These are phyloP conservation scores for Bryum argenteum DNA, from an alignment of 225 moss, liverwort and hornwort genomes.

Conservation along the genomic window DNA sequence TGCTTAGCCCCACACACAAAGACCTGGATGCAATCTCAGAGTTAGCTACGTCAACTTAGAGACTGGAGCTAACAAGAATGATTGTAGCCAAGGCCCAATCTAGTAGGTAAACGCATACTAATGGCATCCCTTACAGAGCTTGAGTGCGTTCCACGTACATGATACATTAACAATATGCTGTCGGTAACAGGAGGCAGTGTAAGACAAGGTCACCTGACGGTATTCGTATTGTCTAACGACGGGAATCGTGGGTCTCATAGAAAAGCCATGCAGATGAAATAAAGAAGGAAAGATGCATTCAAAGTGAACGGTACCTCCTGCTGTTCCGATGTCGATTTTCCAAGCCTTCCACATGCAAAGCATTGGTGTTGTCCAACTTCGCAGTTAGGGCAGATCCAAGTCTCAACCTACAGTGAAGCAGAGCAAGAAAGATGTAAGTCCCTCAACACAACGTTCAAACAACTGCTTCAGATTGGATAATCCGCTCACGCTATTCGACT, in stretches of 20 bases:
- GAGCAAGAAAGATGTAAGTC: constrained; percentile 10
- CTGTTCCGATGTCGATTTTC: constrained; percentile 25
- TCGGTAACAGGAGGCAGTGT: too few relatives aligned
- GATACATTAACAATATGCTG: too few relatives aligned
- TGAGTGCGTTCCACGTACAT: too few relatives aligned
- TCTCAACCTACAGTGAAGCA: constrained; percentile 46
- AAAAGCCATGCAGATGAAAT: constrained; percentile 9
- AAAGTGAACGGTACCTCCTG: constrained; percentile 42
- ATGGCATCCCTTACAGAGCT: too few relatives aligned
- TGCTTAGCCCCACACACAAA: constrained; percentile 63
- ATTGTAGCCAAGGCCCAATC: neutral
- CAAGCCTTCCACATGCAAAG: constrained; percentile 59
- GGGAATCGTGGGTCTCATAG: neutral
- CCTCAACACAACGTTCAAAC: constrained; percentile 4
- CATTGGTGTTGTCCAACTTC: constrained; percentile 56
- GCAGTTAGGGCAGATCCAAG: constrained; percentile 64
- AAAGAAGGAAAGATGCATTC: constrained; percentile 5
- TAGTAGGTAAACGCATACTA: constrained; percentile 7
- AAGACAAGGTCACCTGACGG: too few relatives aligned
- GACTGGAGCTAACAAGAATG: neutral
- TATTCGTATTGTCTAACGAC: too few relatives aligned
- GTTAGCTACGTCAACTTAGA: constrained; percentile 4
- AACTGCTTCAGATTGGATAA: neutral
- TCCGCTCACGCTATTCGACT: neutral
- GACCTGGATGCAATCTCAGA: constrained; percentile 42